phyloP scores from a whole-genome alignment of 2,329 filamentous ascomycete species.

The Erysiphe pulchra region DNA sequence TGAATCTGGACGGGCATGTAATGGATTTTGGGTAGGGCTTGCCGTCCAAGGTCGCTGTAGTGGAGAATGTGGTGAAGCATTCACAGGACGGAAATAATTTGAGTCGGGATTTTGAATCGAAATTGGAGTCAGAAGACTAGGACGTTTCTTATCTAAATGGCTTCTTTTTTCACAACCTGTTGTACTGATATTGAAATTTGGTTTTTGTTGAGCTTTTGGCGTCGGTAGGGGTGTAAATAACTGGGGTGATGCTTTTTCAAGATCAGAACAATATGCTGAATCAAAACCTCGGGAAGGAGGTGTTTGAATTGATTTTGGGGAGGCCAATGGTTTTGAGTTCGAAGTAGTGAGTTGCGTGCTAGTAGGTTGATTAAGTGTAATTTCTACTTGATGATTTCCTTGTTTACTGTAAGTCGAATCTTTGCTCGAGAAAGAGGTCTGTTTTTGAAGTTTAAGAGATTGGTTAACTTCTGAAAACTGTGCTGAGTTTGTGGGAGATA shows the following conservation, averaged over 20 bases:
- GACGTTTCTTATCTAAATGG: background rate
- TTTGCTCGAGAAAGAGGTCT: conserved; percentile 11
- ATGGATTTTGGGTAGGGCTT: conserved; percentile 6
- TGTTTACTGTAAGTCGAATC: conserved; percentile 1
- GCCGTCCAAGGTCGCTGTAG: conserved; percentile 21
- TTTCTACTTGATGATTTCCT: conserved; percentile 2
- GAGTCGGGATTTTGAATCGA: conserved; percentile 15
- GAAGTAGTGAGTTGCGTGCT: conserved; percentile 1
- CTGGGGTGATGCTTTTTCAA: conserved; percentile 9
- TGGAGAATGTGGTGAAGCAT: conserved; percentile 35
- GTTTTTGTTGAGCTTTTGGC: background rate
- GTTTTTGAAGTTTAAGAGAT: conserved; percentile 9
- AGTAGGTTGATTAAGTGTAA: conserved; percentile 5
- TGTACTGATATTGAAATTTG: background rate
- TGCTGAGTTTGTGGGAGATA: background rate
- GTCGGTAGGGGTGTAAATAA: background rate
- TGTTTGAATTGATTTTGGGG: conserved; percentile 4
- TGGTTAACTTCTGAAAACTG: conserved; percentile 6
- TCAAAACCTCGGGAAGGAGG: conserved; percentile 12
- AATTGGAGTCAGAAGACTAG: conserved; percentile 16
- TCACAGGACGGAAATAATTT: conserved; percentile 34
- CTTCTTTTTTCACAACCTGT: background rate
- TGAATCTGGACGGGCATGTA: conserved; percentile 15
- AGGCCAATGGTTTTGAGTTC: background rate
- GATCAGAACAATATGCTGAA: conserved; percentile 12